Evolutionary conservation across 2,329 filamentous ascomycete genomes (phyloP).

Genomic region (Biscogniauxia marginata): DNA sequence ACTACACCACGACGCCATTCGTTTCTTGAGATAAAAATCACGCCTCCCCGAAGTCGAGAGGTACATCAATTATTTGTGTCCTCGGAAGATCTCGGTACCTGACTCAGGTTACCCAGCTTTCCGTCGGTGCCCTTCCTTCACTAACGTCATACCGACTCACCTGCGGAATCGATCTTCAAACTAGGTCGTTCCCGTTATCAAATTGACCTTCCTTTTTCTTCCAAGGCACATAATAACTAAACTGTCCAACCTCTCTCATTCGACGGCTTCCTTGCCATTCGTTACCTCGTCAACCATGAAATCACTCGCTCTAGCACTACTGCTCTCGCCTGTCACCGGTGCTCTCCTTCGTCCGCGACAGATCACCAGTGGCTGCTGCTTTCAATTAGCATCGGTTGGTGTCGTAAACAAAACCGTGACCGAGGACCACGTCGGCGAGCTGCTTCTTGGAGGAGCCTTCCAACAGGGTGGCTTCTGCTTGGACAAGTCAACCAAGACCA

Average conservation of each 20-base stretch:
- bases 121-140: conserved; percentile 3
- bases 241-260: conserved; percentile 8
- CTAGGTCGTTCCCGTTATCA: conserved; percentile 1
- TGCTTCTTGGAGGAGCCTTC: conserved; percentile 26
- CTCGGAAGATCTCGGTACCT: conserved; percentile 1
- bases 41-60: neutral
- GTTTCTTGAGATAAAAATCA: neutral
- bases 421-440: conserved; percentile 25
- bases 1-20: neutral
- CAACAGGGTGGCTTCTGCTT: conserved; percentile 30
- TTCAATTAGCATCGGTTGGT: conserved; percentile 27
- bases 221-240: neutral
- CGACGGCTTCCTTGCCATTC: conserved; percentile 1
- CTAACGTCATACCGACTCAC: conserved; percentile 15
- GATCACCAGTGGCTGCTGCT: conserved; percentile 23
- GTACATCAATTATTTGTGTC: conserved; percentile 7
- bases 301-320: conserved; percentile 14
- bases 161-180: neutral
- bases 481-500: conserved; percentile 21
- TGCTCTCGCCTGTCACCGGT: conserved; percentile 11
- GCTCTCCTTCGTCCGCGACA: conserved; percentile 18
- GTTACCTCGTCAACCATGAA: conserved; percentile 18
- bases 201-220: conserved; percentile 1
- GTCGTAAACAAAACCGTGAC: conserved; percentile 22
- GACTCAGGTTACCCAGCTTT: neutral